Evolutionary conservation across 2,329 filamentous ascomycete genomes (phyloP).

Genomic region (Botrytis aclada): DNA sequence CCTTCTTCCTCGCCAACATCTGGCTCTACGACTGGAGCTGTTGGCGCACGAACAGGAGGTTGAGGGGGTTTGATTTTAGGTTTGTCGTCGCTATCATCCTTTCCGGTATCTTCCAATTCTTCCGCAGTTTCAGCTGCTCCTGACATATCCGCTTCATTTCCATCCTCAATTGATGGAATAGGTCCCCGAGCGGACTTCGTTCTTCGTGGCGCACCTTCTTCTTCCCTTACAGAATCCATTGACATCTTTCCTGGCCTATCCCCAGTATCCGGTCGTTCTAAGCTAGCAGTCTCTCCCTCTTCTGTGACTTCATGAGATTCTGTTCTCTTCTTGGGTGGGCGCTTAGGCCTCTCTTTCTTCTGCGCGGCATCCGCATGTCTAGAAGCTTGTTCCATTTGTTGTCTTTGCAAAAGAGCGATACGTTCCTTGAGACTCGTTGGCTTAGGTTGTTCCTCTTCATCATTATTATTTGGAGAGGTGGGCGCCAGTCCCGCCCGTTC

Average conservation of each 20-base stretch:
- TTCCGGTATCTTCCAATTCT: conserved; percentile 60
- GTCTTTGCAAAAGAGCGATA: conserved; percentile 89
- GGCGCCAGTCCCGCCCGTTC: conserved; percentile 63
- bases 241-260: conserved; percentile 50
- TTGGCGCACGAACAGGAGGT: conserved; percentile 41
- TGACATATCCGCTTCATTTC: conserved; percentile 64
- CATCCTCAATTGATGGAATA: conserved; percentile 48
- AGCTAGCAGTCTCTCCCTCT: conserved; percentile 38
- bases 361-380: conserved; percentile 73
- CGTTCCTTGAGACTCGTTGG: conserved; percentile 91
- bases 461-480: conserved; percentile 38
- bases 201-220: conserved; percentile 45
- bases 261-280: conserved; percentile 49
- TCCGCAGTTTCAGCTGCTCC: conserved; percentile 63
- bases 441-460: conserved; percentile 79
- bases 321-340: conserved; percentile 64
- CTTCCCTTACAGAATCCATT: conserved; percentile 45
- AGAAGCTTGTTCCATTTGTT: conserved; percentile 85
- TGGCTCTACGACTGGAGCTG: conserved; percentile 39
- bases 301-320: conserved; percentile 47
- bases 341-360: conserved; percentile 87
- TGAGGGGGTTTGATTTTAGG: conserved; percentile 29
- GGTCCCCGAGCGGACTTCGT: conserved; percentile 52
- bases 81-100: conserved; percentile 70
- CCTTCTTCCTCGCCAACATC: conserved; percentile 48